A percentile compares a stretch with the other conserved stretches of the same genome.
phyloP scores from a whole-genome alignment of 2,329 filamentous ascomycete species.

The Colletotrichum tabaci region DNA sequence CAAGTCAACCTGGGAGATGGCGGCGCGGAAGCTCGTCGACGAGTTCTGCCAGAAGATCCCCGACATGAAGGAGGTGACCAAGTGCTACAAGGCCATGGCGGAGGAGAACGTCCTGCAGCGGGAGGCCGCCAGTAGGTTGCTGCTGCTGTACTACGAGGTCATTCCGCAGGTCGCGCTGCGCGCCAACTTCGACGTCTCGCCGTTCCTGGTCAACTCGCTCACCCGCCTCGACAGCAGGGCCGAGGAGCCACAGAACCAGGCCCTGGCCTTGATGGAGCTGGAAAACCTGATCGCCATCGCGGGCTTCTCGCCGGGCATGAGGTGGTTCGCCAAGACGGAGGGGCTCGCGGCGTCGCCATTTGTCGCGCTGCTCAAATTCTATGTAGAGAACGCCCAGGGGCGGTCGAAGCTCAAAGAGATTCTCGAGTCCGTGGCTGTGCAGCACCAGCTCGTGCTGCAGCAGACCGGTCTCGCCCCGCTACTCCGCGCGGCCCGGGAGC shows the following conservation, averaged over 20 bases:
- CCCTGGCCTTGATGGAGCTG: conserved; percentile 79
- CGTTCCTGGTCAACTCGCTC: conserved; percentile 79
- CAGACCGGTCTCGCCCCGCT: conserved; percentile 64
- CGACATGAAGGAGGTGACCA: conserved; percentile 84
- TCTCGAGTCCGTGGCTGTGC: conserved; percentile 72
- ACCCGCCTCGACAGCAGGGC: conserved; percentile 70
- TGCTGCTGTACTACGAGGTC: conserved; percentile 88
- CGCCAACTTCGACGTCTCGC: conserved; percentile 90
- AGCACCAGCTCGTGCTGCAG: conserved; percentile 76
- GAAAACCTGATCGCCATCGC: conserved; percentile 88
- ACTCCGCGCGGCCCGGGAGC: conserved; percentile 56
- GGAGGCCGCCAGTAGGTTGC: conserved; percentile 82
- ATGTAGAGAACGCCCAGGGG: conserved; percentile 31
- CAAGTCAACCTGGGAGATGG: conserved; percentile 76
- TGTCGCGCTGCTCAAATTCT: conserved; percentile 74
- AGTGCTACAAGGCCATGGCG: conserved; percentile 78
- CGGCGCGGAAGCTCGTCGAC: conserved; percentile 76
- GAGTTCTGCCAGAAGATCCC: conserved; percentile 86
- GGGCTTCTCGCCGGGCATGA: conserved; percentile 84
- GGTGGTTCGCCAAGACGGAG: conserved; percentile 87
- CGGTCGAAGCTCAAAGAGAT: conserved; percentile 54
- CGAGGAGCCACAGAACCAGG: conserved; percentile 64
- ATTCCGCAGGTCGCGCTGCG: conserved; percentile 84
- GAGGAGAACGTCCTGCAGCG: conserved; percentile 81
- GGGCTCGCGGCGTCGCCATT: conserved; percentile 78